A percentile compares a stretch with the other conserved stretches of the same genome.
Conservation (phyloP, 1,284 basidiomycete species). For the Melampsora occidentalis region DNA sequence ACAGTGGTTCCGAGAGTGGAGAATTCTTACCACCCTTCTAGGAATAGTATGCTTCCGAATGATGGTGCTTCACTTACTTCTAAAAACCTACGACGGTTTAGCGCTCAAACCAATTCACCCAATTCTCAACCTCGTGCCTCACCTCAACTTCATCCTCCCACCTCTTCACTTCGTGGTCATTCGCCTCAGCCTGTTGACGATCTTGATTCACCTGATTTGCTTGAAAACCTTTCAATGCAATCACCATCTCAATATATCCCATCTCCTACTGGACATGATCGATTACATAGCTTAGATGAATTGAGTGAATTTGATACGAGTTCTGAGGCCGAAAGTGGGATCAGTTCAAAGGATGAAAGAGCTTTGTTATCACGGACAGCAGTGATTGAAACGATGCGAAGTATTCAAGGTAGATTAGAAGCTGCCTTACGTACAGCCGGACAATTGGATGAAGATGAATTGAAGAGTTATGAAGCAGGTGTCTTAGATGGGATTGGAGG, state of each 20-base stretch:
- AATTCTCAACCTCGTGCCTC: background rate
- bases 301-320: conserved; percentile 19
- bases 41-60: background rate
- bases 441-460: conserved; percentile 40
- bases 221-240: background rate
- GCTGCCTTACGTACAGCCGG: conserved; percentile 45
- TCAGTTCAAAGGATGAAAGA: conserved; percentile 23
- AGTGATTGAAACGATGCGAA: conserved; percentile 45
- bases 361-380: conserved; percentile 41
- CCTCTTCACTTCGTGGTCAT: background rate
- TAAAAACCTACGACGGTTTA: conserved; percentile 31
- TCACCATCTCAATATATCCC: background rate
- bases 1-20: conserved; percentile 18
- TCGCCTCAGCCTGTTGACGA: background rate
- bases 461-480: conserved; percentile 31
- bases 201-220: background rate
- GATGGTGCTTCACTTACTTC: conserved; percentile 16
- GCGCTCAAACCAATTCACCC: background rate
- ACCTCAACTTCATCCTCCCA: background rate
- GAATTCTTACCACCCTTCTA: background rate
- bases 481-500: background rate
- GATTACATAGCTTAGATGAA: background rate
- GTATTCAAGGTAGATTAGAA: conserved; percentile 46
- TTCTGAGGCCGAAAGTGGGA: conserved; percentile 18
- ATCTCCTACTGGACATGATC: background rate